Conservation (phyloP, 768 basidiomycete genomes). For the Russula sp. region DNA sequence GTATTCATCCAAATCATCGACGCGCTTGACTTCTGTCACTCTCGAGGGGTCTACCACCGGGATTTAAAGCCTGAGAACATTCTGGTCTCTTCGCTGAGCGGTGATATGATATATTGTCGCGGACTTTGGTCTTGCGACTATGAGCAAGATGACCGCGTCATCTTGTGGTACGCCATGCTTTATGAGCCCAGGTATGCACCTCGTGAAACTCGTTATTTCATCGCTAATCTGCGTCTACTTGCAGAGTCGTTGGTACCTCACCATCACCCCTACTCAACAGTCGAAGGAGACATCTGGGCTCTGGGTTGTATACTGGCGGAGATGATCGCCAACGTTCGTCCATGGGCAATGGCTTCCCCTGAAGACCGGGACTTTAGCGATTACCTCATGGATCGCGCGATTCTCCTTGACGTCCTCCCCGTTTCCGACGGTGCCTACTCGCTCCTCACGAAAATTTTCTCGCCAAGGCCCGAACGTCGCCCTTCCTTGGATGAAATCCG, state of each 20-base stretch:
- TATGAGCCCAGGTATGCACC: constrained; percentile 20
- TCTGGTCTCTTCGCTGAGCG: background rate
- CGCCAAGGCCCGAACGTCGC: constrained; percentile 57
- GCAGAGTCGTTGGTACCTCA: constrained; percentile 12
- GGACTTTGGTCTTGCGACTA: constrained; percentile 24
- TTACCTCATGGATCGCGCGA: constrained; percentile 7
- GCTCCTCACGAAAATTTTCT: constrained; percentile 57
- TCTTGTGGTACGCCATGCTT: constrained; percentile 9
- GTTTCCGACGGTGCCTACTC: constrained; percentile 43
- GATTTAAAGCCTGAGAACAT: constrained; percentile 2
- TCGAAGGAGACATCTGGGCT: constrained; percentile 21
- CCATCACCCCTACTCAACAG: constrained; percentile 13
- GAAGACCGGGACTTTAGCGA: background rate
- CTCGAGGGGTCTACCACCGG: constrained; percentile 18
- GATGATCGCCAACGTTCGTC: constrained; percentile 16
- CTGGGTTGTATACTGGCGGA: constrained; percentile 25
- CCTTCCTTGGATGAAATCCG: constrained; percentile 64
- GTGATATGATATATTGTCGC: constrained; percentile 11
- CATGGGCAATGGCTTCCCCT: constrained; percentile 3
- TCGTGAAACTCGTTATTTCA: background rate
- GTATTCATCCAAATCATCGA: constrained; percentile 20
- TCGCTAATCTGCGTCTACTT: background rate
- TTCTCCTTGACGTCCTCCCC: constrained; percentile 5
- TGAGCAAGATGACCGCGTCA: constrained; percentile 5
- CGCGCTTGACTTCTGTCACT: constrained; percentile 19